These are phyloP conservation scores for Cercophora scortea DNA, from an alignment of 495 filamentous ascomycete genomes.

Conservation along the genomic window DNA sequence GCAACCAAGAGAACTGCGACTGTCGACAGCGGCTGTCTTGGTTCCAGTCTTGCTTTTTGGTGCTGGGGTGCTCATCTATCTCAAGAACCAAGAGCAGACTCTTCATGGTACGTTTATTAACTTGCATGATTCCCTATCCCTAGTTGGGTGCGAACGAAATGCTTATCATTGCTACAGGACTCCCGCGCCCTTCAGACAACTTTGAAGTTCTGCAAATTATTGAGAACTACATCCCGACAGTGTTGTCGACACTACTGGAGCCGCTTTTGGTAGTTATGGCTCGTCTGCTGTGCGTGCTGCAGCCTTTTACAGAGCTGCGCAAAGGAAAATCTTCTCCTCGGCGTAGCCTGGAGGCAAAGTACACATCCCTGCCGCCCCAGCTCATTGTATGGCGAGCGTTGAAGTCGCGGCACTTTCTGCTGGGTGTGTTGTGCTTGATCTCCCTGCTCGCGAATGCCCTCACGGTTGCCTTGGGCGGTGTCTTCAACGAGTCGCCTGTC, in stretches of 20 bases:
- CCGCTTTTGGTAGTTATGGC: constrained; percentile 39
- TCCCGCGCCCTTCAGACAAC: constrained; percentile 28
- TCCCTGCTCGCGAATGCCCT: neutral
- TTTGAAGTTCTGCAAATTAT: constrained; percentile 28
- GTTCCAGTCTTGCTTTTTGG: neutral
- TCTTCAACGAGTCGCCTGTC: neutral
- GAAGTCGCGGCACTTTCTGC: neutral
- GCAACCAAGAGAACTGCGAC: neutral
- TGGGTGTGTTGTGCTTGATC: neutral
- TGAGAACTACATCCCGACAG: constrained; percentile 38
- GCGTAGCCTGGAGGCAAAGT: neutral
- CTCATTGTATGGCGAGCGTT: neutral
- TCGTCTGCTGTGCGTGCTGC: neutral
- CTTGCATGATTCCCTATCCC: too few relatives aligned
- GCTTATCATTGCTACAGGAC: constrained; percentile 15
- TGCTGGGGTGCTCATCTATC: neutral
- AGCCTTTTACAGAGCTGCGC: neutral
- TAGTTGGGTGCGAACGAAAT: too few relatives aligned
- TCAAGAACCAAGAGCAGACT: neutral
- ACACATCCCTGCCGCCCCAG: neutral
- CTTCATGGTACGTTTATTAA: neutral
- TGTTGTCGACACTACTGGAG: constrained; percentile 36
- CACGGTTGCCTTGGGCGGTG: neutral
- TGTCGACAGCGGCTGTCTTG: neutral
- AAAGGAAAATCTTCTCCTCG: neutral